Evolutionary conservation across 2,329 filamentous ascomycete species (phyloP), one percentile per base, ranked within the genome.

Genomic region (Monilinia fructigena): DNA sequence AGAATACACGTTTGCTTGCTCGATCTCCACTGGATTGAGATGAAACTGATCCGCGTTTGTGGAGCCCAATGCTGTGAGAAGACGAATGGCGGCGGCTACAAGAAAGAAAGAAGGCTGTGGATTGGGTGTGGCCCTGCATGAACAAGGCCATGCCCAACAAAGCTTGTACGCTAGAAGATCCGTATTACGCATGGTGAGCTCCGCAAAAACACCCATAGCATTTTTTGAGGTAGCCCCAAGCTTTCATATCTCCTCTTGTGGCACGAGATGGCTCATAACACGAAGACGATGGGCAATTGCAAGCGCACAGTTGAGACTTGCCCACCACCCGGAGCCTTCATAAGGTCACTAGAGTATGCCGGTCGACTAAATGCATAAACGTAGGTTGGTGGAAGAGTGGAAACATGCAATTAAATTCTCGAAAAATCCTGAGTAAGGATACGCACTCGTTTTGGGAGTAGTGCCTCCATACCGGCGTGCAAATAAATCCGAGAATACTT

Each of bases 321-420:
- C 95, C 94, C 95, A 99, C 95, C 95, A 99, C 3, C 95, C 95
- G 7, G 93, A 96, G 38, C 94, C 93, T 76, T 96, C 89, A 72
- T 97, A 98, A 0, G 94, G 72, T 98, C 91, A 60, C 88, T 82
- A 0, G 93, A 96, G 78, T 98, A 99, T 76, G 94, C 72, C 90
- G 88, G 75, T 98, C 93, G 42, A 97, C 93, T 6, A 98, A 82
- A 75, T 97, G 93, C 92, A 98, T 98, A 76, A 99, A 99, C 0
- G 95, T 98, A 1, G 94, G 93, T 77, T 97, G 93, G 77, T 99
- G 95, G 75, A 97, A 99, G 4, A 99, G 82, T 7, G 95, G 95
- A 75, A 98, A 97, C 86, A 98, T 94, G 86, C 92, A 95, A 81
- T 99, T 99, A 83, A 98, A 79, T 97, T 97, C 75, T 96, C 92